Evolutionary conservation across 305 asterid species (phyloP), one percentile per base, ranked within the genome.

Genomic region (Solanum aculeatissimum): DNA sequence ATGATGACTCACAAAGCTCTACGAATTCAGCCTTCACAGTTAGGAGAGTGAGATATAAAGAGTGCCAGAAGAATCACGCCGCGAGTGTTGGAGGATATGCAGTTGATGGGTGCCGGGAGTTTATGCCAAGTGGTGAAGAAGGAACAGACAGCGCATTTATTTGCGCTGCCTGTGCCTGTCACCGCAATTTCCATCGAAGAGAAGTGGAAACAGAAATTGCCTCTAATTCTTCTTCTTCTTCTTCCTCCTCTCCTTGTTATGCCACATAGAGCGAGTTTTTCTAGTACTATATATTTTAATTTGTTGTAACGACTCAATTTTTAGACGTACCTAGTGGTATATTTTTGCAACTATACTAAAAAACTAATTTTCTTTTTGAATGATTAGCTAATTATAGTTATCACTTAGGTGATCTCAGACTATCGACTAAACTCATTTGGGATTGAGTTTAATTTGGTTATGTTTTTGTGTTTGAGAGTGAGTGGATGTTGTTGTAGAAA

Each of bases 141-240:
- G 97, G 92, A 0, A 88, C 91, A 0, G 16, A 19, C 81, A 75
- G 25, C 45, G 27, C 81, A 19, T 91, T 94, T 71, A 87, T 90
- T 5, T 95, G 98, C 84, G 98, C 98, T 19, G 97, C 98, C 74
- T 95, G 98, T 70, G 91, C 97, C 63, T 94, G 98, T 91, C 98
- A 95, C 91, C 90, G 97, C 71, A 93, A 89, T 87, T 94, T 92
- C 88, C 98, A 93, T 87, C 85, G 97, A 51, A 85, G 96, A 87
- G 91, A 89, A 85, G 81, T 88, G 80, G 88, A 89, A 85, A 87
- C 86, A 9, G 97, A 91, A 89, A 88, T 82, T 23, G 92, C 82
- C 3, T 84, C 84, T 60, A 91, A 83, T 77, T 83, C 21, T 71
- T 9, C 70, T 16, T 38, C 83, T 11, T 77, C 82, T 5, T 4